Percentiles rank a stretch among this genome's conserved stretches.
These are phyloP conservation scores for Neonectria neomacrospora DNA, from an alignment of 2,329 filamentous ascomycete species.

Conservation along the genomic window DNA sequence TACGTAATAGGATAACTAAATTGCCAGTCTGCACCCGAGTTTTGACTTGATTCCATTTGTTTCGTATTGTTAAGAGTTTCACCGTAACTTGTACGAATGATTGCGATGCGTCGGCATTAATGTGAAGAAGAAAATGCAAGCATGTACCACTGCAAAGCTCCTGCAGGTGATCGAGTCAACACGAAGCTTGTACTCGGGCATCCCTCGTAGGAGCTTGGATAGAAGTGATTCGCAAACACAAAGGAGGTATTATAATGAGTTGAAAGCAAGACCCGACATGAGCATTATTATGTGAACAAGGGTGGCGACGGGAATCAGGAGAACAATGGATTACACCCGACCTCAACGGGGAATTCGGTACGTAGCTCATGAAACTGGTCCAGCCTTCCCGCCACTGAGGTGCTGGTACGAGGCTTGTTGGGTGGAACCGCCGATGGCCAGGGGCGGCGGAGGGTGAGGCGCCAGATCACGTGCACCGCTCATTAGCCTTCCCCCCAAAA, in stretches of 20 bases:
- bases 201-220: neutral
- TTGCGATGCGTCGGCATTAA: neutral
- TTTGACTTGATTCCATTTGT: neutral
- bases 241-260: neutral
- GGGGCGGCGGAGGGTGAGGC: conserved; percentile 11
- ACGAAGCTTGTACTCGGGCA: neutral
- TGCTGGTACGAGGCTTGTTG: conserved; percentile 6
- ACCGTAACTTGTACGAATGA: neutral
- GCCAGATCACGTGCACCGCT: conserved; percentile 47
- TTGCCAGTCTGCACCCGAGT: conserved; percentile 1
- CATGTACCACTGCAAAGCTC: neutral
- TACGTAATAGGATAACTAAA: conserved; percentile 40
- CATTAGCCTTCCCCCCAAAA: conserved; percentile 46
- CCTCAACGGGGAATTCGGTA: neutral
- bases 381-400: neutral
- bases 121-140: neutral
- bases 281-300: neutral
- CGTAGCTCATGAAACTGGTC: neutral
- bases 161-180: conserved; percentile 1
- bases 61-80: neutral
- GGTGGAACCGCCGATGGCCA: neutral
- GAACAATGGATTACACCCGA: neutral
- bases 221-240: neutral
- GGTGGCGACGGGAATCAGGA: neutral
- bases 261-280: neutral